These are phyloP conservation scores for Oryza nivara DNA, from an alignment of 176 grass and related monocot species.

Conservation along the genomic window DNA sequence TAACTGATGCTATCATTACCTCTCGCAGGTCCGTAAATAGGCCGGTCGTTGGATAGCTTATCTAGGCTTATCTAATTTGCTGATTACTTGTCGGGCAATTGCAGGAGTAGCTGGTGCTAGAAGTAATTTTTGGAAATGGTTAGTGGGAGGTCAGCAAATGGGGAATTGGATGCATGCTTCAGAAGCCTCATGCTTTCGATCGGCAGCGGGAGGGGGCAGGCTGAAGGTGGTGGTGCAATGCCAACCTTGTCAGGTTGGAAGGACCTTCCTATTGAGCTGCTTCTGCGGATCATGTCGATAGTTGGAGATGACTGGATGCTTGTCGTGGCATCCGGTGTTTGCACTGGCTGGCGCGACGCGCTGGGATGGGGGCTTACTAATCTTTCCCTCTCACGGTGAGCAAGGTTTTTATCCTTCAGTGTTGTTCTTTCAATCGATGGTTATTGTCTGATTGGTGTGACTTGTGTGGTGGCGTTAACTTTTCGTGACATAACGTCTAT, in stretches of 20 bases:
- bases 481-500: background rate
- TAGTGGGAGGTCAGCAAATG: conserved; percentile 36
- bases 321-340: conserved; percentile 79
- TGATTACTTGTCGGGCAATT: background rate
- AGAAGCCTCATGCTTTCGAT: conserved; percentile 59
- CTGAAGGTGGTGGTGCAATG: conserved; percentile 43
- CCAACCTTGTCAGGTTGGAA: conserved; percentile 82
- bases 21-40: background rate
- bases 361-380: conserved; percentile 68
- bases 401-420: background rate
- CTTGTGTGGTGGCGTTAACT: background rate
- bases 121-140: conserved; percentile 53
- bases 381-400: conserved; percentile 79
- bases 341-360: conserved; percentile 88
- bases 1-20: conserved; percentile 8
- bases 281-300: conserved; percentile 67
- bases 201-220: conserved; percentile 32
- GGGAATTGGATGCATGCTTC: conserved; percentile 67
- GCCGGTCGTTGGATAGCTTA: background rate
- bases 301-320: conserved; percentile 66
- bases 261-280: conserved; percentile 87
- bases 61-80: background rate
- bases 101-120: conserved; percentile 27
- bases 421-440: background rate
- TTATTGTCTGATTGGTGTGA: background rate